Evolutionary conservation across 345 rosid species (phyloP).

Genomic region (Eucalyptus pauciflora): DNA sequence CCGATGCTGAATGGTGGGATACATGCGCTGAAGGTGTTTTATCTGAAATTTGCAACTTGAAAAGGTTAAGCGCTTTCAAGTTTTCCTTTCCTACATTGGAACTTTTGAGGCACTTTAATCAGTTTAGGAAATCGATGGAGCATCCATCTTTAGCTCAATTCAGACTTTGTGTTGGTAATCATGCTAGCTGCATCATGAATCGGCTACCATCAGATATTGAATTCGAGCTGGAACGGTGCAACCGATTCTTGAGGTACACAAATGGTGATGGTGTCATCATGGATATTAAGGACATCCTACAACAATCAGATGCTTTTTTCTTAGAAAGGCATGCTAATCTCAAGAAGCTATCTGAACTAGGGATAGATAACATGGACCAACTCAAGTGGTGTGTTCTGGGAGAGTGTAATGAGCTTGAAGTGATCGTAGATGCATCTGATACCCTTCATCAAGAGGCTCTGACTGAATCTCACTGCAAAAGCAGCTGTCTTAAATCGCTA

Average conservation of each 20-base stretch:
- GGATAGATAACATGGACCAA: not conserved
- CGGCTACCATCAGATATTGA: constrained; percentile 3
- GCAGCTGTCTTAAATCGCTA: too few species aligned
- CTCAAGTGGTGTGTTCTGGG: constrained; percentile 5
- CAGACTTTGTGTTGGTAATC: constrained; percentile 4
- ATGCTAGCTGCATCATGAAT: constrained; percentile 1
- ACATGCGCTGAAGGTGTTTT: not conserved
- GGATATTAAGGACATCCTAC: not conserved
- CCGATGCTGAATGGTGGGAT: not conserved
- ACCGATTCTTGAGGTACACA: constrained; percentile 6
- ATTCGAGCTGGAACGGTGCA: not conserved
- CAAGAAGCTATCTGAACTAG: not conserved
- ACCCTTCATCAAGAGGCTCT: too few species aligned
- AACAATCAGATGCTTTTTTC: constrained; percentile 1
- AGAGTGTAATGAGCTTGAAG: too few species aligned
- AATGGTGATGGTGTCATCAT: not conserved
- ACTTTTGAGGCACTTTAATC: not conserved
- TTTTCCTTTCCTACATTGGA: not conserved
- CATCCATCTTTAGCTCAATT: not conserved
- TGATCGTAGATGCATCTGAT: too few species aligned
- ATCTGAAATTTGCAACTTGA: not conserved
- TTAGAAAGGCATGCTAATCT: constrained; percentile 5
- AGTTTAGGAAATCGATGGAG: not conserved
- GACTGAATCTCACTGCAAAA: too few species aligned
- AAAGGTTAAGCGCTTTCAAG: not conserved